Evolutionary conservation across 2,329 filamentous ascomycete genomes (phyloP), one percentile per base, ranked within the genome.

Genomic region (Aspergillus ruber): DNA sequence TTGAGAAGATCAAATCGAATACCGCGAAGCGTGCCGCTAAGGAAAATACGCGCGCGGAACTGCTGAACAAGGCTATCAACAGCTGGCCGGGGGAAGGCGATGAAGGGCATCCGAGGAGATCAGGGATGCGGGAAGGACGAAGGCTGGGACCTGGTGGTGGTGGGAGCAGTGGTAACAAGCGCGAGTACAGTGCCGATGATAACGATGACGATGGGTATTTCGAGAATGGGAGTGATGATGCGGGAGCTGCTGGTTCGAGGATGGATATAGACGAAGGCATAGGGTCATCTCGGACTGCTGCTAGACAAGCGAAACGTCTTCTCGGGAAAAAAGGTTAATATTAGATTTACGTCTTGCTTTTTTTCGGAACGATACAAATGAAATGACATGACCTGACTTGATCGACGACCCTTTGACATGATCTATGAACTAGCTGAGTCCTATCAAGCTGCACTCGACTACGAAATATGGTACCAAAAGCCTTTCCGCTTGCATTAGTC

Each of bases 1-100:
- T 95, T 47, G 75, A 75, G 12, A 74, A 69, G 27, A 83, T 96
- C 51, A 83, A 81, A 55, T 66, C 68, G 1, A 72, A 75, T 1
- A 85, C 86, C 1, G 69, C 73, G 23, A 66, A 70, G 42, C 74
- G 82, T 13, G 76, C 79, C 36, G 72, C 65, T 9, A 76, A 79
- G 42, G 74, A 77, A 43, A 64, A 70, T 6, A 72, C 67, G 4
- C 74, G 78, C 46, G 71, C 78, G 0, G 66, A 68, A 6, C 69
- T 74, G 38, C 64, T 82, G 7, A 74, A 79, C 38, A 65, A 67
- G 33, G 71, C 80, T 0, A 59, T 83, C 5, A 68, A 75, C 20
- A 74, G 59, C 47, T 55, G 56, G 56, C 25, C 51, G 38, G 44
- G 49, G 15, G 51, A 52, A 20, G 56, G 58, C 23, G 53, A 46